Base-by-base conservation (phyloP, 75 land plant genomes). In the Picea sitchensis region DNA sequence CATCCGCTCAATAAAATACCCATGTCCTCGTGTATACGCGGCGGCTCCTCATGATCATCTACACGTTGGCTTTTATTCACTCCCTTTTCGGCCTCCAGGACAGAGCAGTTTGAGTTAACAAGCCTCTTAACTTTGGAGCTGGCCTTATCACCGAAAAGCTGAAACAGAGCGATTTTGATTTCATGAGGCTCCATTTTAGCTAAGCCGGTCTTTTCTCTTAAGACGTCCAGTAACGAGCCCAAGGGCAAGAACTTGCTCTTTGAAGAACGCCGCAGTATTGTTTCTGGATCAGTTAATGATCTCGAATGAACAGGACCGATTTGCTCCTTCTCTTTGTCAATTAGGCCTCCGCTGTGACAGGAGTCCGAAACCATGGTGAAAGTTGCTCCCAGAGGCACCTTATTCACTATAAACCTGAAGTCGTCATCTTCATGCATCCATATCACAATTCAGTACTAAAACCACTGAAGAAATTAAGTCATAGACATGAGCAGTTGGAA, bases 311-410 rank as follows among this genome's bases (percentile, higher is more conserved):
- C 4, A 68, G 73, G 73, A 1, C 98, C 96, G 30, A 93, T 92
- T 80, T 96, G 96, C 82, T 96, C 90, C 38, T 86, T 92, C 44
- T 84, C 87, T 31, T 88, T 83, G 85, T 92, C 90, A 59, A 92
- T 86, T 34, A 92, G 86, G 20, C 92, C 94, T 9, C 94, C 94
- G 21, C 92, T 90, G 73, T 90, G 92, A 81, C 92, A 92, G 0
- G 96, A 96, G 68, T 96, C 98, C 0, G 98, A 92, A 2, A 96
- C 88, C 69, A 96, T 84, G 1, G 98, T 96, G 58, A 96, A 59
- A 13, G 79, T 72, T 69, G 84, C 88, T 14, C 91, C 93, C 31
- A 78, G 71, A 5, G 92, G 92, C 1, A 93, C 83, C 47, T 84
- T 34, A 69, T 91, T 83, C 21, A 94, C 92, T 2, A 92, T 80